Evolutionary conservation across 2,329 filamentous ascomycete genomes (phyloP), one percentile per base, ranked within the genome.

Genomic region (Claviceps paspali): DNA sequence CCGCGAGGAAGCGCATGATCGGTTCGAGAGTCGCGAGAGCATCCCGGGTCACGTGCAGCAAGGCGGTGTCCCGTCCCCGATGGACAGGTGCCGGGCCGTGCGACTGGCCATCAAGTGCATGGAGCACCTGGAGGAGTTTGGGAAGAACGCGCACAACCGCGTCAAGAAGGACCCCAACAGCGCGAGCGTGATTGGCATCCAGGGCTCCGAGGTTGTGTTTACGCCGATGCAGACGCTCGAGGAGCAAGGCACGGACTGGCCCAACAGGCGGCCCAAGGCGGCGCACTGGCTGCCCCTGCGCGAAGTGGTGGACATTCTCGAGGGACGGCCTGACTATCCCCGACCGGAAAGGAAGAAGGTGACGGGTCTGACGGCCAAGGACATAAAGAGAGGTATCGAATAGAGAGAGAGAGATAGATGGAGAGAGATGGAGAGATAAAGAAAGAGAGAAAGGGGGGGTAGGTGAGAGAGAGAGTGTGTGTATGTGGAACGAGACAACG

Each of bases 1-100:
- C 62, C 82, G 82, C 41, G 86, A 93, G 48, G 91, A 96, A 59
- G 83, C 86, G 7, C 79, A 83, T 49, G 86, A 86, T 45, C 78
- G 86, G 12, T 98, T 98, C 53, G 91, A 98, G 59, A 82, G 83
- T 32, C 79, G 88, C 42, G 82, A 91, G 54, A 87, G 84, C 47
- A 88, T 93, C 35, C 87, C 87, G 1, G 87, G 87, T 11, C 87
- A 95, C 62, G 87, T 93, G 46, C 87, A 95, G 60, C 88, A 95
- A 63, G 87, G 87, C 48, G 86, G 85, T 40, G 84, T 83, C 30
- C 91, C 91, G 0, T 92, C 84, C 3, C 78, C 91, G 6, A 96
- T 98, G 87, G 91, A 98, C 61, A 81, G 91, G 38, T 87, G 88
- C 50, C 78, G 91, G 33, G 88, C 91, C 2, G 82, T 94, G 18